phyloP scores from a whole-genome alignment of 140 eudicot genomes.

The Anethum foeniculum region DNA sequence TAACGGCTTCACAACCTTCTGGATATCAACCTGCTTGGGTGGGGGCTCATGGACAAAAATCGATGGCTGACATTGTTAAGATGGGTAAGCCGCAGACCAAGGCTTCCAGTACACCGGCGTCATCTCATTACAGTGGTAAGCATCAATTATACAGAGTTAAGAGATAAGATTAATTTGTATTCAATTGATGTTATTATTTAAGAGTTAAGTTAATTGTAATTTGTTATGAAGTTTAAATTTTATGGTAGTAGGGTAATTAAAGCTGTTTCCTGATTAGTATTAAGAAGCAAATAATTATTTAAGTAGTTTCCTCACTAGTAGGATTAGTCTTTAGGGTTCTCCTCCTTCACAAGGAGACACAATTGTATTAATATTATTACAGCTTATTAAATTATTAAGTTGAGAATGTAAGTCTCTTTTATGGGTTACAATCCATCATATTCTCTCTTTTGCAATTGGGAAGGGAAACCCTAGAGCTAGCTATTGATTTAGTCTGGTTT shows the following conservation, averaged over 20 bases:
- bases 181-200: neutral
- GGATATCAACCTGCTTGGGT: slow-evolving; percentile 68
- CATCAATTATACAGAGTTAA: neutral
- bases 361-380: neutral
- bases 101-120: slow-evolving; percentile 23
- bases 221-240: neutral
- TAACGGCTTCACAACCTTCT: slow-evolving; percentile 38
- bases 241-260: neutral
- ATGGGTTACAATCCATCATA: neutral
- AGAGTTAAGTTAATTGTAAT: neutral
- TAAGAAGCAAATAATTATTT: neutral
- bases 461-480: neutral
- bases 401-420: neutral
- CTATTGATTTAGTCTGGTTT: neutral
- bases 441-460: neutral
- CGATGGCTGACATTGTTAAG: slow-evolving; percentile 96
- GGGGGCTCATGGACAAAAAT: slow-evolving; percentile 69
- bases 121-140: slow-evolving; percentile 31
- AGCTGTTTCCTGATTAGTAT: neutral
- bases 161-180: neutral
- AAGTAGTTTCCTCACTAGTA: neutral
- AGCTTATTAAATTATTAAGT: neutral
- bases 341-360: neutral
- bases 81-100: slow-evolving; percentile 85
- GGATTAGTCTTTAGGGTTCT: neutral